phyloP scores from a whole-genome alignment of 2,329 filamentous ascomycete genomes.

The Diaporthe vaccinii region DNA sequence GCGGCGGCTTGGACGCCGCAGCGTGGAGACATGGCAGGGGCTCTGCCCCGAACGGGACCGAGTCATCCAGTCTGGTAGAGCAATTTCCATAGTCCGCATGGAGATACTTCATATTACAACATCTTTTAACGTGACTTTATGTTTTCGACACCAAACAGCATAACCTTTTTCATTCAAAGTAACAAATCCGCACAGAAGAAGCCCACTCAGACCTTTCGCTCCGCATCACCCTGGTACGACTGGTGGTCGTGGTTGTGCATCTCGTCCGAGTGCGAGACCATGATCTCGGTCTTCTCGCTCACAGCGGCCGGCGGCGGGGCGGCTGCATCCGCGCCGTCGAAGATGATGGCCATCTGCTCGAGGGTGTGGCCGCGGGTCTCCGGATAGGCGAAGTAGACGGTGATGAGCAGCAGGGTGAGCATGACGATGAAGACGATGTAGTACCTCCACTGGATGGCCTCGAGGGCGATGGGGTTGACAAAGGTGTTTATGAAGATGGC shows the following conservation, averaged over 20 bases:
- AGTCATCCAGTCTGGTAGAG: too few relatives aligned
- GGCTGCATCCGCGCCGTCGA: slow-evolving; percentile 30
- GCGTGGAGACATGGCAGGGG: too few relatives aligned
- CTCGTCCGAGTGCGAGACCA: not conserved
- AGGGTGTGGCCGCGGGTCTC: slow-evolving; percentile 38
- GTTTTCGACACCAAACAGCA: not conserved
- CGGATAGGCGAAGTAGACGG: slow-evolving; percentile 43
- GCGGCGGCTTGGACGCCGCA: too few relatives aligned
- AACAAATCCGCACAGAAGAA: not conserved
- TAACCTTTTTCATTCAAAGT: not conserved
- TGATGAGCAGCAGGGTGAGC: slow-evolving; percentile 37
- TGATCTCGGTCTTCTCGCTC: slow-evolving; percentile 4
- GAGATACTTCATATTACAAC: too few relatives aligned
- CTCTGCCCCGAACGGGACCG: too few relatives aligned
- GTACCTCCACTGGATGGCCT: slow-evolving; percentile 44
- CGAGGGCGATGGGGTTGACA: slow-evolving; percentile 43
- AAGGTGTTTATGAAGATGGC: slow-evolving; percentile 43
- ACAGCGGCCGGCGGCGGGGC: not conserved
- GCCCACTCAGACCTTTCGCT: not conserved
- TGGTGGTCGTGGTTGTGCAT: not conserved
- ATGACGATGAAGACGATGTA: slow-evolving; percentile 45
- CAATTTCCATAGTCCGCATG: too few relatives aligned
- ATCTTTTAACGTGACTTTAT: not conserved
- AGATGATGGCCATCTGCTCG: slow-evolving; percentile 34
- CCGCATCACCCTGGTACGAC: not conserved